Conservation (phyloP, 2,329 filamentous ascomycete genomes). For the Aureobasidium sp. region DNA sequence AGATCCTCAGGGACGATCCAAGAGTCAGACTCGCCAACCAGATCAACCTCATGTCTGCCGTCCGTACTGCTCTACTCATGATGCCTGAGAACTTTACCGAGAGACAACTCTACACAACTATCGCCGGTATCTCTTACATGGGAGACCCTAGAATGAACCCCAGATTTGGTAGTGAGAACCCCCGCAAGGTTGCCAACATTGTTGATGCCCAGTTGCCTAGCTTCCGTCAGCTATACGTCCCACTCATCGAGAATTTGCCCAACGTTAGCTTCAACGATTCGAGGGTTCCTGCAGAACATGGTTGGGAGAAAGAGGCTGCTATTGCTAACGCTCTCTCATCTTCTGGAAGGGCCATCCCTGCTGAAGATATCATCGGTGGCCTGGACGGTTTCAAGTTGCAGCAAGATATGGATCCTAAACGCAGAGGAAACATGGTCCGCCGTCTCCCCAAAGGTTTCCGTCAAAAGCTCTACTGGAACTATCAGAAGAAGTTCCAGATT, state of each 20-base stretch:
- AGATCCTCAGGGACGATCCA: slow-evolving; percentile 91
- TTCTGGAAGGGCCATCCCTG: slow-evolving; percentile 39
- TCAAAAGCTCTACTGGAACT: slow-evolving; percentile 85
- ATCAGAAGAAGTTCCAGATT: slow-evolving; percentile 83
- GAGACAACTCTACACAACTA: slow-evolving; percentile 78
- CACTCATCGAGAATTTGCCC: slow-evolving; percentile 79
- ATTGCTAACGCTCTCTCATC: slow-evolving; percentile 24
- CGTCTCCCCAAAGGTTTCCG: slow-evolving; percentile 81
- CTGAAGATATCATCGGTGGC: slow-evolving; percentile 34
- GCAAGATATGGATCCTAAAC: slow-evolving; percentile 89
- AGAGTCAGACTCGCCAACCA: slow-evolving; percentile 90
- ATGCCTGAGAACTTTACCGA: slow-evolving; percentile 81
- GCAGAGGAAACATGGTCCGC: slow-evolving; percentile 92
- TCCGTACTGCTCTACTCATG: slow-evolving; percentile 81
- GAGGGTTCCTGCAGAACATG: slow-evolving; percentile 41
- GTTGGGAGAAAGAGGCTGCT: slow-evolving; percentile 30
- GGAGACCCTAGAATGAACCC: slow-evolving; percentile 88
- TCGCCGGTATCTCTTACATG: slow-evolving; percentile 86
- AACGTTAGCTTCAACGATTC: slow-evolving; percentile 72
- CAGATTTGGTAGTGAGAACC: slow-evolving; percentile 73
- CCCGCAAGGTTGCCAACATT: slow-evolving; percentile 87
- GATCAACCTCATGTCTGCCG: slow-evolving; percentile 84
- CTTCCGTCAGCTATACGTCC: slow-evolving; percentile 85
- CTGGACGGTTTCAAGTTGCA: slow-evolving; percentile 61
- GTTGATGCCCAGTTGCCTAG: slow-evolving; percentile 84